Percentiles rank a stretch among this genome's conserved stretches.
Evolutionary conservation across 768 basidiomycete genomes (phyloP).

Genomic region (Pilatotrama ljubarskyi): DNA sequence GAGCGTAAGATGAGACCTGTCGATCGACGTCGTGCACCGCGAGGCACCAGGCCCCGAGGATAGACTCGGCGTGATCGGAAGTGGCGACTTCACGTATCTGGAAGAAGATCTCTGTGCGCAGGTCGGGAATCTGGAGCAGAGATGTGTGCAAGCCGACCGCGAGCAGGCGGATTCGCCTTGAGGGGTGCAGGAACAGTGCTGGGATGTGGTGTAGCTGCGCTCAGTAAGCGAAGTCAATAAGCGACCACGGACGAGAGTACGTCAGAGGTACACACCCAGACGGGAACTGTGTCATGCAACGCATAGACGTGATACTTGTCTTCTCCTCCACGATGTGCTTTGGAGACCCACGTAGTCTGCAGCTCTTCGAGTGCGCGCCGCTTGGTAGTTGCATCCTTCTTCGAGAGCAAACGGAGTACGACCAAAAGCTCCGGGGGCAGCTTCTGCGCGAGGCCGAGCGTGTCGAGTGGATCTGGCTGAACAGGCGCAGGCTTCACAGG

Average conservation of each 20-base stretch:
- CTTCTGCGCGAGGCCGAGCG: slow-evolving; percentile 69
- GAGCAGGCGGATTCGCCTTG: slow-evolving; percentile 68
- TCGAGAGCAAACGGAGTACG: slow-evolving; percentile 75
- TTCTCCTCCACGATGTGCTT: slow-evolving; percentile 43
- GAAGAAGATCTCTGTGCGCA: slow-evolving; percentile 50
- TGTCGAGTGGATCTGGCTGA: slow-evolving; percentile 84
- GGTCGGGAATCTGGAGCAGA: slow-evolving; percentile 56
- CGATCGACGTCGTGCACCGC: slow-evolving; percentile 73
- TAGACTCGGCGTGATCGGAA: slow-evolving; percentile 50
- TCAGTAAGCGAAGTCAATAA: neutral
- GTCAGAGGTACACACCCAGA: slow-evolving; percentile 71
- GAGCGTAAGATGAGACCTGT: slow-evolving; percentile 50
- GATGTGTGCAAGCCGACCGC: slow-evolving; percentile 62
- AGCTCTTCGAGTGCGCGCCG: slow-evolving; percentile 85
- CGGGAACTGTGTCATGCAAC: slow-evolving; percentile 69
- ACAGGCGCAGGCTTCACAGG: slow-evolving; percentile 77
- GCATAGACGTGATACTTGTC: slow-evolving; percentile 40
- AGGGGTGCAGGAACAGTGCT: slow-evolving; percentile 75
- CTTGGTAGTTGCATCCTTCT: slow-evolving; percentile 89
- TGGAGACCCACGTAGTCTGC: slow-evolving; percentile 63
- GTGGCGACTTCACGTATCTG: slow-evolving; percentile 47
- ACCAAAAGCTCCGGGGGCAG: slow-evolving; percentile 84
- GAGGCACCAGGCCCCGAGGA: slow-evolving; percentile 75
- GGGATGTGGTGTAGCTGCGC: slow-evolving; percentile 86
- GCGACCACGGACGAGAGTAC: neutral